These are phyloP conservation scores for Skeletonema costatum DNA, from an alignment of 108 stramenopile species.

Conservation along the genomic window DNA sequence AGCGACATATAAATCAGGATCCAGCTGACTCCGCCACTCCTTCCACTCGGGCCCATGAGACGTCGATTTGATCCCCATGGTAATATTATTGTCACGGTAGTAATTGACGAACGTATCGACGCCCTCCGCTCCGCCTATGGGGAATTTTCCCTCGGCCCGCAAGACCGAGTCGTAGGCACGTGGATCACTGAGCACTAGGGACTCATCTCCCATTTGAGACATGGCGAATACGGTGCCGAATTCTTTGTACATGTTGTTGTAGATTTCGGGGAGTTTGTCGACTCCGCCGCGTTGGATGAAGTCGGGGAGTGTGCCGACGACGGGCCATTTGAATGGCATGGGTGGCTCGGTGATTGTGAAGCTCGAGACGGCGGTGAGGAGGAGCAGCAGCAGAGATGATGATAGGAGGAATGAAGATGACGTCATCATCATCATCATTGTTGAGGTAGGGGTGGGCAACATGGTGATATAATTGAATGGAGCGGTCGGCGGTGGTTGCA, in stretches of 20 bases:
- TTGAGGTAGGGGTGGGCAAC: too few relatives aligned
- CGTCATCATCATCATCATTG: too few relatives aligned
- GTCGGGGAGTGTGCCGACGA: slow-evolving; percentile 37
- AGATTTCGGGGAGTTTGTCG: slow-evolving; percentile 19
- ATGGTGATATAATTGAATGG: too few relatives aligned
- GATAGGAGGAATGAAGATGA: neutral
- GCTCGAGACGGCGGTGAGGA: neutral
- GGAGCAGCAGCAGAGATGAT: neutral
- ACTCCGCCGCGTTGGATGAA: slow-evolving; percentile 26
- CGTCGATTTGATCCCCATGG: slow-evolving; percentile 16
- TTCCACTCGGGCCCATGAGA: slow-evolving; percentile 18
- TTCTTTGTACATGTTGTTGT: slow-evolving; percentile 25
- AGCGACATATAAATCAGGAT: slow-evolving; percentile 13
- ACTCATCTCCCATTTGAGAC: slow-evolving; percentile 4
- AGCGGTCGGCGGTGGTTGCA: too few relatives aligned
- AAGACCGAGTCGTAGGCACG: slow-evolving; percentile 9
- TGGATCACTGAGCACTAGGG: slow-evolving; percentile 14
- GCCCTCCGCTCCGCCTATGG: slow-evolving; percentile 8
- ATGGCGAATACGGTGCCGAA: slow-evolving; percentile 17
- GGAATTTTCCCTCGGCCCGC: slow-evolving; percentile 17
- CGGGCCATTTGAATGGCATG: slow-evolving; percentile 23
- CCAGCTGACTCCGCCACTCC: slow-evolving; percentile 20
- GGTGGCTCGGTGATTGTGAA: slow-evolving; percentile 2
- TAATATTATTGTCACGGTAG: slow-evolving; percentile 31
- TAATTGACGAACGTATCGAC: slow-evolving; percentile 20